Conservation (phyloP, 2,329 filamentous ascomycete species). For the Neonectria magnoliae region DNA sequence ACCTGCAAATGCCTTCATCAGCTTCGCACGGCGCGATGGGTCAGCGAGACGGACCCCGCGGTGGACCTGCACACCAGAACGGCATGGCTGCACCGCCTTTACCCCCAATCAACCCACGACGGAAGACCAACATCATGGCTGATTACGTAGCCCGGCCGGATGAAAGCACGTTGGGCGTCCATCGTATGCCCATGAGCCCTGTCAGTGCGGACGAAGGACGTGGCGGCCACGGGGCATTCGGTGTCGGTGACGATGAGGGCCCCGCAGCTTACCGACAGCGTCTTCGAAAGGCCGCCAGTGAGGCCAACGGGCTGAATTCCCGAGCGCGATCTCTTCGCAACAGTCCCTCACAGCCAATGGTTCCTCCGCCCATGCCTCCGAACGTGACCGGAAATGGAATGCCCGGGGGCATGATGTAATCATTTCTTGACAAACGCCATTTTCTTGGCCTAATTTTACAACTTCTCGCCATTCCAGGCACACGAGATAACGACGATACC, state of each 20-base stretch:
- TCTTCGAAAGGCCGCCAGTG: slow-evolving; percentile 56
- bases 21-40: slow-evolving; percentile 57
- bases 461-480: slow-evolving; percentile 27
- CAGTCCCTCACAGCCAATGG: slow-evolving; percentile 40
- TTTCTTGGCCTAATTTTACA: slow-evolving; percentile 28
- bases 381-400: slow-evolving; percentile 45
- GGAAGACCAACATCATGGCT: slow-evolving; percentile 56
- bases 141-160: slow-evolving; percentile 48
- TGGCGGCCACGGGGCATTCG: slow-evolving; percentile 39
- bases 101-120: slow-evolving; percentile 68
- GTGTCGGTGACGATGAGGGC: slow-evolving; percentile 51
- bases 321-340: slow-evolving; percentile 42
- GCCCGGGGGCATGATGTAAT: slow-evolving; percentile 60
- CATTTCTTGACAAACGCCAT: neutral
- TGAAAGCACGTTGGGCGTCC: slow-evolving; percentile 43
- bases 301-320: slow-evolving; percentile 49
- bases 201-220: slow-evolving; percentile 38
- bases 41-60: slow-evolving; percentile 48
- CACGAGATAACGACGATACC: slow-evolving; percentile 38
- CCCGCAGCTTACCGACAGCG: slow-evolving; percentile 49
- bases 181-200: slow-evolving; percentile 37
- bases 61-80: slow-evolving; percentile 41
- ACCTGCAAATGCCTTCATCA: slow-evolving; percentile 59
- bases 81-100: slow-evolving; percentile 57
- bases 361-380: slow-evolving; percentile 41